Percentiles rank a stretch among this genome's conserved stretches.
Conservation (phyloP, 768 basidiomycete species). For the Fibroporia radiculosa region DNA sequence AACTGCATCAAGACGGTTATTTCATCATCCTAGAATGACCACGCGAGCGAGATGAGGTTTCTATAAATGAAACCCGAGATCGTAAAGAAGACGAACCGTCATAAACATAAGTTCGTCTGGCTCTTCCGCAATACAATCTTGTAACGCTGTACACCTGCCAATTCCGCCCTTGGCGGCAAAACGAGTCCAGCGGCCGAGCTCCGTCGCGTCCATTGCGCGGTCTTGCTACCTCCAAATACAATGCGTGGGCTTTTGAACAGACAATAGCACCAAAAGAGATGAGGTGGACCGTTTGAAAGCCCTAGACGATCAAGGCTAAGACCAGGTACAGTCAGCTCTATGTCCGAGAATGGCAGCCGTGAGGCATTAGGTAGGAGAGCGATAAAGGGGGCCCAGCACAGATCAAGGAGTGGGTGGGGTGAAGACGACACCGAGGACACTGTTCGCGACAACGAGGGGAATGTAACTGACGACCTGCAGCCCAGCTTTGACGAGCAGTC, state of each 20-base stretch:
- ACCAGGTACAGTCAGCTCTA: not conserved
- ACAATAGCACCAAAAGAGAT: not conserved
- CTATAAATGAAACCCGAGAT: not conserved
- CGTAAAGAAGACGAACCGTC: constrained; percentile 40
- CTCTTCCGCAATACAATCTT: constrained; percentile 70
- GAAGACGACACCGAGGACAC: constrained; percentile 6
- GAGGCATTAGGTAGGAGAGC: not conserved
- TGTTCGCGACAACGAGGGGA: not conserved
- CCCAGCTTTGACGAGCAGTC: too few species aligned
- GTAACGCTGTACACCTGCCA: constrained; percentile 64
- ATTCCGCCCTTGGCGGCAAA: constrained; percentile 85
- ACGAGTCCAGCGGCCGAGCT: constrained; percentile 74
- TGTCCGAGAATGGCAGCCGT: not conserved
- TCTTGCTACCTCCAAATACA: not conserved
- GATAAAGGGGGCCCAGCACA: not conserved
- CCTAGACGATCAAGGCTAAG: not conserved
- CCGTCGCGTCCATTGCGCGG: constrained; percentile 54
- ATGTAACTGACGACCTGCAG: not conserved
- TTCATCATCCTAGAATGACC: constrained; percentile 54
- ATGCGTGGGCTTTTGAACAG: not conserved
- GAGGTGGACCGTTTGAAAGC: not conserved
- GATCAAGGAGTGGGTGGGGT: constrained; percentile 10
- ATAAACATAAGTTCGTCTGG: constrained; percentile 82
- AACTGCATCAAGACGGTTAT: constrained; percentile 74
- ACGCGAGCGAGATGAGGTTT: not conserved